Evolutionary conservation across 768 basidiomycete genomes (phyloP), one percentile per base, ranked within the genome.

Genomic region (Roridomyces roridus): DNA sequence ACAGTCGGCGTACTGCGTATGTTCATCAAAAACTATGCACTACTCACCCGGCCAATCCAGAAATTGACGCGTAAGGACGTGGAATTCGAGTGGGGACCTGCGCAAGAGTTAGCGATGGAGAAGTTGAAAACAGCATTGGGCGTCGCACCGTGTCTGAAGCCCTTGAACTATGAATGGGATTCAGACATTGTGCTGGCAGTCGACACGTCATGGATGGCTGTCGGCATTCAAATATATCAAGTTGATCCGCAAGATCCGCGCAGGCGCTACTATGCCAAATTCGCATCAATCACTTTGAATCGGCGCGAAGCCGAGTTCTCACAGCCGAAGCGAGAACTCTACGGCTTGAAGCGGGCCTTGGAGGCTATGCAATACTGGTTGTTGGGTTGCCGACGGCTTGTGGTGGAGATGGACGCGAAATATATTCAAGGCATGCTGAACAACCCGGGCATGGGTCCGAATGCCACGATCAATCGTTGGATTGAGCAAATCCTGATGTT

Each of bases 301-400:
- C 68, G 71, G 0, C 21, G 70, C 5, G 73, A 78, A 59, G 51
- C 65, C 2, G 24, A 64, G 0, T 77, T 70, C 53, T 76, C 74
- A 1, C 77, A 79, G 41, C 68, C 75, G 0, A 81, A 82, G 41
- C 26, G 70, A 0, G 77, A 81, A 57, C 48, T 80, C 0, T 80
- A 70, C 45, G 74, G 79, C 0, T 42, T 80, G 0, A 74, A 63
- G 21, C 55, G 60, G 14, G 69, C 67, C 0, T 40, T 75, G 0
- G 48, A 64, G 11, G 61, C 51, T 0, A 49, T 59, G 41, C 44
- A 60, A 17, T 59, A 65, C 14, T 65, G 57, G 57, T 25, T 72
- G 6, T 60, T 67, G 0, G 68, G 69, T 1, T 56, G 59, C 0
- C 41, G 67, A 8, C 71, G 74, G 8, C 60, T 82, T 0, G 54